A percentile compares a stretch with the other conserved stretches of the same genome.
phyloP scores from a whole-genome alignment of 805 yeast genomes.

The Candida argentea region DNA sequence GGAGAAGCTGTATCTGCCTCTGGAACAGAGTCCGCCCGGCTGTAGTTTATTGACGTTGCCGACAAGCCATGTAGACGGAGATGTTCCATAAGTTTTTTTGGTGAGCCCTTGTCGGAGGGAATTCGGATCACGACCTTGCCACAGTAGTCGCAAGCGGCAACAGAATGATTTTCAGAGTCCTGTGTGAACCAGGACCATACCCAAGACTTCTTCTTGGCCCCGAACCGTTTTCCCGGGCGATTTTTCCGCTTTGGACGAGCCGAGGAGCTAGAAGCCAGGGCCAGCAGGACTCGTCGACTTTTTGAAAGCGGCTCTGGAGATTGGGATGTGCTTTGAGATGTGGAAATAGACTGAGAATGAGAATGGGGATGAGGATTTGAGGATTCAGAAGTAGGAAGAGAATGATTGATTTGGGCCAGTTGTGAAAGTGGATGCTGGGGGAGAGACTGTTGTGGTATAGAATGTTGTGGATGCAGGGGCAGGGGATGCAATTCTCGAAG shows the following conservation, averaged over 20 bases:
- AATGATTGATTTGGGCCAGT: too few relatives aligned
- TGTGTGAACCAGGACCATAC: slow-evolving; percentile 56
- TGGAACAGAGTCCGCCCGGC: slow-evolving; percentile 26
- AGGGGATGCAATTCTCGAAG: too few relatives aligned
- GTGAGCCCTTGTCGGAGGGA: slow-evolving; percentile 46
- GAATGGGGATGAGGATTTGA: too few relatives aligned
- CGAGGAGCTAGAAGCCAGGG: too few relatives aligned
- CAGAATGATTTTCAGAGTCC: slow-evolving; percentile 35
- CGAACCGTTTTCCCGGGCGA: slow-evolving; percentile 46
- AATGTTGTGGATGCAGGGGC: too few relatives aligned
- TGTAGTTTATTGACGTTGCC: slow-evolving; percentile 28
- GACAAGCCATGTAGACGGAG: slow-evolving; percentile 43
- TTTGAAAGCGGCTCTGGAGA: too few relatives aligned
- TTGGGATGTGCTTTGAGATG: too few relatives aligned
- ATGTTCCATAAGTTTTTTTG: slow-evolving; percentile 50
- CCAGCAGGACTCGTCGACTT: too few relatives aligned
- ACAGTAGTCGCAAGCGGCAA: slow-evolving; percentile 47
- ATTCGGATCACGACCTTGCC: slow-evolving; percentile 38
- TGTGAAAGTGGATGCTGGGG: too few relatives aligned
- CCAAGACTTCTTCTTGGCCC: slow-evolving; percentile 55
- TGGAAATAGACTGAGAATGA: too few relatives aligned
- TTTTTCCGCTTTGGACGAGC: slow-evolving; percentile 18
- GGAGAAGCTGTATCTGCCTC: slow-evolving; percentile 19
- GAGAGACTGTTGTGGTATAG: too few relatives aligned
- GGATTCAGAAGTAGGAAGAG: too few relatives aligned